Evolutionary conservation across 768 basidiomycete species (phyloP).

Genomic region (Mycena polygramma): DNA sequence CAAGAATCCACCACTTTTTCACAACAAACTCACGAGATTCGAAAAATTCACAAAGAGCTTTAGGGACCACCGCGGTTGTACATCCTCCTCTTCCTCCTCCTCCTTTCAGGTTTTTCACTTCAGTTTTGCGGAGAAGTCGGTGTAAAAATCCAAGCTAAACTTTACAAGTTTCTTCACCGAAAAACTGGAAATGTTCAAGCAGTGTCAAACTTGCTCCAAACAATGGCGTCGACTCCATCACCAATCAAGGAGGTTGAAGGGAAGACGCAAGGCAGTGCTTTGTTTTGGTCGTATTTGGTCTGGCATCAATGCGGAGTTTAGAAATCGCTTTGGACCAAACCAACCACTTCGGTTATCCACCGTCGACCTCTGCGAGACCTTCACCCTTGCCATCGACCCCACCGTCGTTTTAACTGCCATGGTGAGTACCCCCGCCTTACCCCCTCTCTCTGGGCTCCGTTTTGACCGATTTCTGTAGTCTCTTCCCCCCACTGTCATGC

Average conservation of each 20-base stretch:
- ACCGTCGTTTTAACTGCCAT: conserved; percentile 4
- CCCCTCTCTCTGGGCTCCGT: neutral
- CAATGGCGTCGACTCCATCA: too few relatives aligned
- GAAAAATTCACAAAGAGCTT: too few relatives aligned
- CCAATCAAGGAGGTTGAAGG: neutral
- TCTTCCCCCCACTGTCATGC: conserved; percentile 71
- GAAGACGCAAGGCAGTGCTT: conserved; percentile 19
- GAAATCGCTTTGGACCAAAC: conserved; percentile 7
- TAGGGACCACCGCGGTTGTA: too few relatives aligned
- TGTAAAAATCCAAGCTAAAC: too few relatives aligned
- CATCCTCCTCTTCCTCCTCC: too few relatives aligned
- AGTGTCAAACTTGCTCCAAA: too few relatives aligned
- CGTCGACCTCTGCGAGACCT: conserved; percentile 14
- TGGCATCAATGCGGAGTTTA: conserved; percentile 18
- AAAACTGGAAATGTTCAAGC: neutral
- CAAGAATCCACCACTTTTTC: too few relatives aligned
- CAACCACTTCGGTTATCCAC: conserved; percentile 24
- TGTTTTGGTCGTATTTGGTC: conserved; percentile 5
- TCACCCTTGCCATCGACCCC: neutral
- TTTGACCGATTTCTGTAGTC: conserved; percentile 45
- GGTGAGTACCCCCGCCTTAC: conserved; percentile 4
- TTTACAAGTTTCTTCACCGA: too few relatives aligned
- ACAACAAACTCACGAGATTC: too few relatives aligned
- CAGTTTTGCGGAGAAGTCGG: too few relatives aligned
- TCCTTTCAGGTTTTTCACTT: too few relatives aligned